Evolutionary conservation across 2,329 filamentous ascomycete genomes (phyloP), one percentile per base, ranked within the genome.

Genomic region (Aspergillus carbonarius): DNA sequence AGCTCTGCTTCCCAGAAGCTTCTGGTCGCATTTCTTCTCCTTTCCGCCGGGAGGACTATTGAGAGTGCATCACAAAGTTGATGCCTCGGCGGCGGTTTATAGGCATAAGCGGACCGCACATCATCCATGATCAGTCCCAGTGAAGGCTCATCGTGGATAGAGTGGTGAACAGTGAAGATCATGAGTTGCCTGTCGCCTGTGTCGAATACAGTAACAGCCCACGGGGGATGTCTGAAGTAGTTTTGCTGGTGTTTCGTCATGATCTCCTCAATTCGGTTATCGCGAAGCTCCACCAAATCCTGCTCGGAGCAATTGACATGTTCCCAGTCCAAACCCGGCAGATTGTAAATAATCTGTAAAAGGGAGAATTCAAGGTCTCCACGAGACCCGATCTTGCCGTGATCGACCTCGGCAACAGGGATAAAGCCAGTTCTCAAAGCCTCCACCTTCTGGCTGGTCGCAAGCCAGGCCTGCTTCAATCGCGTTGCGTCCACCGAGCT

Each of bases 401-500:
- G 60, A 9, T 55, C 40, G 7, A 71, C 55, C 25, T 68, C 66
- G 4, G 70, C 71, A 20, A 66, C 62, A 5, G 75, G 72, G 10
- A 74, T 65, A 35, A 78, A 78, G 2, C 69, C 69, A 25, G 71
- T 74, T 23, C 76, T 70, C 13, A 78, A 64, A 13, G 75, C 74
- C 46, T 76, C 72, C 0, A 72, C 70, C 10, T 66, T 66, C 27
- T 57, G 59, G 34, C 66, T 68, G 5, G 72, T 66, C 1, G 63
- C 61, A 23, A 64, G 57, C 76, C 76, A 78, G 6, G 76, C 70
- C 7, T 68, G 60, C 20, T 66, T 61, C 15, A 77, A 57, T 18
- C 70, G 67, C 1, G 52, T 27, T 4, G 68, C 32, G 53, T 77
- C 71, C 3, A 76, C 60, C 0, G 58, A 35, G 1, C 48, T 48